These are phyloP conservation scores for Teratosphaeria zuluensis DNA, from an alignment of 2,329 filamentous ascomycete species.

Conservation along the genomic window DNA sequence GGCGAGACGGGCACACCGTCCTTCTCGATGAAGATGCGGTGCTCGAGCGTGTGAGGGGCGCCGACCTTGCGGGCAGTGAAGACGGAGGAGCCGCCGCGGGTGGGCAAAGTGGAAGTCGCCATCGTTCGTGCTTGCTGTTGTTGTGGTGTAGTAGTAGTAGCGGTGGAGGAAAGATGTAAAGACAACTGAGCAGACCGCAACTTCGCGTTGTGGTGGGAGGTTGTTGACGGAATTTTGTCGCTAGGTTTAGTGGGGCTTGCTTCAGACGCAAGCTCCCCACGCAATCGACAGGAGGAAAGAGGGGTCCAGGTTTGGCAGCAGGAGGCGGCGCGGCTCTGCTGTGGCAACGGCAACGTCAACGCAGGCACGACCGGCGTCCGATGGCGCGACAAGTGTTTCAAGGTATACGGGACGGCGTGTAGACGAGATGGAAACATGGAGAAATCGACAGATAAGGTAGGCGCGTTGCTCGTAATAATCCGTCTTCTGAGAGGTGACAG, in stretches of 20 bases:
- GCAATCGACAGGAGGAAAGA: background rate
- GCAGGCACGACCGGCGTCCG: background rate
- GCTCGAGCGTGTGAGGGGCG: slow-evolving; percentile 85
- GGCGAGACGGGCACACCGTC: slow-evolving; percentile 88
- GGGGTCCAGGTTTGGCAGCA: background rate
- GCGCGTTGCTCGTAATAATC: background rate
- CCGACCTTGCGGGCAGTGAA: slow-evolving; percentile 82
- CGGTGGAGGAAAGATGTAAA: background rate
- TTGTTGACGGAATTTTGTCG: background rate
- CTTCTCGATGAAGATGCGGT: slow-evolving; percentile 96
- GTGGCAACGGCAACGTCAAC: background rate
- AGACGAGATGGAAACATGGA: background rate
- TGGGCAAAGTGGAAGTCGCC: slow-evolving; percentile 14
- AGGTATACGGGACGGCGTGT: background rate
- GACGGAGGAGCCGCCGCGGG: slow-evolving; percentile 37
- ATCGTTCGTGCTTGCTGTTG: slow-evolving; percentile 6
- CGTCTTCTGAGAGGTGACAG: background rate
- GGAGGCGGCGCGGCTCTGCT: background rate
- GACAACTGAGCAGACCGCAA: background rate
- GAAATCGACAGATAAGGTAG: background rate
- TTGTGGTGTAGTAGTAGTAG: background rate
- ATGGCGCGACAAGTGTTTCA: background rate
- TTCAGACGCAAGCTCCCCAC: background rate
- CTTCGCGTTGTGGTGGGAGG: background rate
- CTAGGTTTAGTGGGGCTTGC: background rate